These are phyloP conservation scores for Eutrema japonicum DNA, from an alignment of 345 rosid genomes.

Conservation along the genomic window DNA sequence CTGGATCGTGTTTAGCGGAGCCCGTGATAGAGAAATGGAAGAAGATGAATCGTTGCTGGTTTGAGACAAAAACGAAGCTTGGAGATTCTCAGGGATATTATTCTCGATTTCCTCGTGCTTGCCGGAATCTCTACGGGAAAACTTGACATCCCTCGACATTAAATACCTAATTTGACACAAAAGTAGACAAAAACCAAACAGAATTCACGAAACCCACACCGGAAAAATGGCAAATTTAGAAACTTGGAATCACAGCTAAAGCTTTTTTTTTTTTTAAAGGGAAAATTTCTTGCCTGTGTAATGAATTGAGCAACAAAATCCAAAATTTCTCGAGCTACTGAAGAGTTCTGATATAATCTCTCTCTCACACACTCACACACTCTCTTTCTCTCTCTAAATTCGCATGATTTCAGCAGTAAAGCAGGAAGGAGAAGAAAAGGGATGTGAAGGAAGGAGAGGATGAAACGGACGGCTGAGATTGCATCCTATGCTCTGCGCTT, in stretches of 20 bases:
- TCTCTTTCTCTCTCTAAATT: conserved; percentile 30
- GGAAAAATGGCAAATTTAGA: background rate
- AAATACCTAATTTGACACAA: conserved; percentile 23
- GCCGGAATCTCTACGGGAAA: conserved; percentile 61
- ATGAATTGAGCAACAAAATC: conserved; percentile 49
- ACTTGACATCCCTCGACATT: conserved; percentile 75
- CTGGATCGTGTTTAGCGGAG: conserved; percentile 71
- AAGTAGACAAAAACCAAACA: background rate
- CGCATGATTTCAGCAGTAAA: conserved; percentile 39
- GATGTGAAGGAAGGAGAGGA: conserved; percentile 15
- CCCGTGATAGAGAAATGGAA: conserved; percentile 45
- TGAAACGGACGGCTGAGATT: conserved; percentile 56
- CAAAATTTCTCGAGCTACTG: conserved; percentile 33
- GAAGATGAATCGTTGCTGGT: conserved; percentile 52
- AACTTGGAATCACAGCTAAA: conserved; percentile 15
- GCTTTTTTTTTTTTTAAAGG: background rate
- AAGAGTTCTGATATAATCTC: conserved; percentile 22
- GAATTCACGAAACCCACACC: background rate
- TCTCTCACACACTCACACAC: conserved; percentile 17
- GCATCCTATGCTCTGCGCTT: conserved; percentile 28
- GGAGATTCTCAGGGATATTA: conserved; percentile 67
- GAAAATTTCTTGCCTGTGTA: conserved; percentile 49
- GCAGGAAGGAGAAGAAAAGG: conserved; percentile 23
- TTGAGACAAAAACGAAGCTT: conserved; percentile 54
- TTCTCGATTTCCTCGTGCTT: conserved; percentile 78